Evolutionary conservation across 495 filamentous ascomycete species (phyloP), one percentile per base, ranked within the genome.

Genomic region (Penicillium malachiteum): DNA sequence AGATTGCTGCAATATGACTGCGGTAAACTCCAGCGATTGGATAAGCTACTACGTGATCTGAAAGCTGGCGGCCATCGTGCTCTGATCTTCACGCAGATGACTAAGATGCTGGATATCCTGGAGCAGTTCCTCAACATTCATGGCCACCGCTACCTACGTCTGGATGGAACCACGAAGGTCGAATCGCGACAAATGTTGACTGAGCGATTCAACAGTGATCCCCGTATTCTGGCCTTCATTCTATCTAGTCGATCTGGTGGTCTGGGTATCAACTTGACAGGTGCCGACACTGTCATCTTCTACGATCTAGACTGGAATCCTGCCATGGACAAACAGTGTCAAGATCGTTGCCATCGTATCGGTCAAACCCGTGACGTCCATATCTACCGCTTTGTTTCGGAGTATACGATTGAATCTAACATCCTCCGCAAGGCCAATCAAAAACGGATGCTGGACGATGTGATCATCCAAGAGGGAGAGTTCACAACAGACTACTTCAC

Each of bases 231-330:
- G 9, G 91, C 87, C 50, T 96, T 97, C 75, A 99, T 99, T 67
- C 82, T 97, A 11, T 96, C 91, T 2, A 95, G 90, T 54, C 86
- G 95, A 43, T 96, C 95, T 1, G 95, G 95, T 52, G 95, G 95
- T 47, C 77, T 99, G 1, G 95, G 95, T 48, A 96, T 98, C 64
- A 98, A 98, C 64, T 77, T 99, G 13, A 97, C 94, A 0, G 95
- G 94, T 33, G 95, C 95, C 21, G 94, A 97, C 70, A 96, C 94
- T 0, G 95, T 99, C 64, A 97, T 99, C 64, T 99, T 99, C 75
- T 99, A 99, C 73, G 95, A 99, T 69, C 83, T 96, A 41, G 95
- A 99, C 72, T 99, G 95, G 95, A 99, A 99, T 61, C 95, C 95
- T 0, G 95, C 95, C 10, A 99, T 99, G 95, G 95, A 99, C 71